Evolutionary conservation across 768 basidiomycete species (phyloP), one percentile per base, ranked within the genome.

Genomic region (Thelephora ganbajun): DNA sequence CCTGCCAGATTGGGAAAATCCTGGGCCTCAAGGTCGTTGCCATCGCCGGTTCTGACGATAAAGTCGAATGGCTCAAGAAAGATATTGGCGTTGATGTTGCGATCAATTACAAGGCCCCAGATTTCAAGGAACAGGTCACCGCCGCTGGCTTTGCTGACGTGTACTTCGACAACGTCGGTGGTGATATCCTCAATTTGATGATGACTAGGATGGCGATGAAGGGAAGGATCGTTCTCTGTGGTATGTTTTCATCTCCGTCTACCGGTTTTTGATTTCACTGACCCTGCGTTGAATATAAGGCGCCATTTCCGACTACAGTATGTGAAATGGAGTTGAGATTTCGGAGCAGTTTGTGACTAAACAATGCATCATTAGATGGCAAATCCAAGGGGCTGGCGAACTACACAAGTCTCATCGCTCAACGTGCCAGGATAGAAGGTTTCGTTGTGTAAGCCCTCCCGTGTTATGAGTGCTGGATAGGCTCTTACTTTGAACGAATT

Each of bases 301-400:
- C 48, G 87, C 85, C 30, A 93, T 96, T 53, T 86, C 90, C 37
- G 73, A 74, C 22, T 93, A 91, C 59, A 88, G 83, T 84, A 51
- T 47, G 79, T 61, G 22, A 39, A 41, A 39, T 14, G 16, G 9
- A 9, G 6, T 41, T 14, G 1, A 4, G 14, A 41, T 14, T 41
- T 41, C 39, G 9, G 3, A 14, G 9, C 12, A 16, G 18, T 9
- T 9, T 41, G 16, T 7, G 22, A 5, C 39, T 7, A 16, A 41
- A 14, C 12, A 18, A 18, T 41, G 7, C 39, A n/a, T 14, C 7
- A 33, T 26, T 54, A 85, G 83, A 85, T 23, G 48, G 66, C 1
- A 74, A 71, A 50, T 80, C 85, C 1, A 73, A 70, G 50, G 85
- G 85, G 12, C 68, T 93, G 13, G 66, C 73, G 49, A 72, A 73